Conservation (phyloP, 2,329 filamentous ascomycete genomes). For the Clonostachys rosea region DNA sequence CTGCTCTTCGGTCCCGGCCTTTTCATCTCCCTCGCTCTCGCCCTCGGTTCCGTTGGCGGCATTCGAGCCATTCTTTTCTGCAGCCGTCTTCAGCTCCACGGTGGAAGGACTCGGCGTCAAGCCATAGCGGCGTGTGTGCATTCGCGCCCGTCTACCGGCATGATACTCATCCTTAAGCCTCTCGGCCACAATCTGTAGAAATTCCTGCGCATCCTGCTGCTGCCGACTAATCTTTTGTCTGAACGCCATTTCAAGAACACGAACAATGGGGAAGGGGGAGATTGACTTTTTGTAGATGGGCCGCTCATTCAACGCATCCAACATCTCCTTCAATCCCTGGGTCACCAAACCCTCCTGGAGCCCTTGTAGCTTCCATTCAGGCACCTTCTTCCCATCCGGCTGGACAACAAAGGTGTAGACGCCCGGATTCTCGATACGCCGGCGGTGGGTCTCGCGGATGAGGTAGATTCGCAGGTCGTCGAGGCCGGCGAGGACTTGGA, state of each 20-base stretch:
- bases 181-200: conserved; percentile 90
- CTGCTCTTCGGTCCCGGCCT: background rate
- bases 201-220: conserved; percentile 97
- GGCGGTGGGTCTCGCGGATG: conserved; percentile 84
- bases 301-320: conserved; percentile 88
- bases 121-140: conserved; percentile 38
- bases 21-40: conserved; percentile 2
- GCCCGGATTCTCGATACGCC: conserved; percentile 71
- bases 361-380: conserved; percentile 58
- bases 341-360: conserved; percentile 82
- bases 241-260: conserved; percentile 80
- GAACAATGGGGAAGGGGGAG: conserved; percentile 78
- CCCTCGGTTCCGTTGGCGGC: conserved; percentile 10
- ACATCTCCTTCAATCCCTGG: conserved; percentile 81
- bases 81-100: background rate
- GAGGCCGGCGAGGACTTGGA: conserved; percentile 88
- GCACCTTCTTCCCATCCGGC: conserved; percentile 31
- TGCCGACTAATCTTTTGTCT: conserved; percentile 86
- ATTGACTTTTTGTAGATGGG: conserved; percentile 94
- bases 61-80: conserved; percentile 6
- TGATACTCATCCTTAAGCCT: conserved; percentile 91
- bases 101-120: conserved; percentile 3
- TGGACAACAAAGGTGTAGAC: conserved; percentile 65
- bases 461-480: conserved; percentile 87
- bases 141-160: conserved; percentile 71